Conservation (phyloP, 163 green algal species). For the Volvox carteri region DNA sequence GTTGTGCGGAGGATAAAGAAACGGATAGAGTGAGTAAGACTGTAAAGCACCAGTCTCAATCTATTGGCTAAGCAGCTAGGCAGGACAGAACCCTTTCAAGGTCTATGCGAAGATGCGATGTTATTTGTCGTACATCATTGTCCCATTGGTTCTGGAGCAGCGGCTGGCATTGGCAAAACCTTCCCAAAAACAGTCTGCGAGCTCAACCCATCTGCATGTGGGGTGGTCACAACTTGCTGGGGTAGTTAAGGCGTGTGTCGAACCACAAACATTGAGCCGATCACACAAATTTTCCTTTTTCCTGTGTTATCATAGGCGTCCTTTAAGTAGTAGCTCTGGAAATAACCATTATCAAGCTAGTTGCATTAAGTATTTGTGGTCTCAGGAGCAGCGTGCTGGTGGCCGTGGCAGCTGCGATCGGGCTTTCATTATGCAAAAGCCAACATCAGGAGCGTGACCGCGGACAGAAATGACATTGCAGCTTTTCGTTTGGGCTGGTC, state of each 20-base stretch:
- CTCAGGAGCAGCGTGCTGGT: not conserved
- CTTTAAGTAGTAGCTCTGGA: not conserved
- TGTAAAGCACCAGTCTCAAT: too few relatives aligned
- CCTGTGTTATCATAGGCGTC: not conserved
- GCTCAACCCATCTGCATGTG: not conserved
- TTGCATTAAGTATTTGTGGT: not conserved
- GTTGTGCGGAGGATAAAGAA: too few relatives aligned
- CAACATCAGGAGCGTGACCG: not conserved
- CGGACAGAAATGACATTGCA: conserved; percentile 33
- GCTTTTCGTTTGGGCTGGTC: conserved; percentile 40
- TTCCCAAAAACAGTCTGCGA: not conserved
- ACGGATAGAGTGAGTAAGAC: too few relatives aligned
- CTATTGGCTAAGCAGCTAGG: too few relatives aligned
- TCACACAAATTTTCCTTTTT: not conserved
- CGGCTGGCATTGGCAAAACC: too few relatives aligned
- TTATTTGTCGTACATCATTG: too few relatives aligned
- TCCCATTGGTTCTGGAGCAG: too few relatives aligned
- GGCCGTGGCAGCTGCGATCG: conserved; percentile 31
- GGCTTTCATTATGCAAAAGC: conserved; percentile 8
- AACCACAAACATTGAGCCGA: not conserved
- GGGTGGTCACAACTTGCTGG: not conserved
- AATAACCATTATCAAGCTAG: not conserved
- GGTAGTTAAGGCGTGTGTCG: not conserved
- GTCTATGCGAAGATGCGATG: too few relatives aligned
- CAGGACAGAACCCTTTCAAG: too few relatives aligned